These are phyloP conservation scores for Tephrocybe sp. DNA, from an alignment of 768 basidiomycete genomes.

Conservation along the genomic window DNA sequence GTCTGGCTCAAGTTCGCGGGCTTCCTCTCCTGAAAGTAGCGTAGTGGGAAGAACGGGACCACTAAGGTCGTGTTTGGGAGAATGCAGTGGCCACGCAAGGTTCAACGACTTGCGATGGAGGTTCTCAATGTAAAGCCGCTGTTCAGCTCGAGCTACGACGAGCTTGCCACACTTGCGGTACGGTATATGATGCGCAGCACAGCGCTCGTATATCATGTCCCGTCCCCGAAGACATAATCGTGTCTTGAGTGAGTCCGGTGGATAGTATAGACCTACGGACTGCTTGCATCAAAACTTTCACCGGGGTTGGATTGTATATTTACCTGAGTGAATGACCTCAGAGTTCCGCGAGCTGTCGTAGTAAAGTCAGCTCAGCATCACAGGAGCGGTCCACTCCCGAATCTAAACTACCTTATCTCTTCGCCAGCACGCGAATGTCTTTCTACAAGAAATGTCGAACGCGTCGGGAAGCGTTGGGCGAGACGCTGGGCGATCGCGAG, in stretches of 20 bases:
- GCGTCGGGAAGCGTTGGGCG: slow-evolving; percentile 57
- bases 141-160: slow-evolving; percentile 73
- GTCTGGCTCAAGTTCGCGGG: slow-evolving; percentile 78
- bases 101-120: slow-evolving; percentile 63
- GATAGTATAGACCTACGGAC: slow-evolving; percentile 77
- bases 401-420: slow-evolving; percentile 71
- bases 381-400: background rate
- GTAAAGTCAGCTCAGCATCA: background rate
- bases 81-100: slow-evolving; percentile 51
- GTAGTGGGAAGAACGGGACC: slow-evolving; percentile 55
- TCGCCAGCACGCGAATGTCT: slow-evolving; percentile 73
- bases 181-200: slow-evolving; percentile 60
- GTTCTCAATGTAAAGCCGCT: slow-evolving; percentile 67
- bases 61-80: slow-evolving; percentile 20
- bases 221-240: slow-evolving; percentile 84
- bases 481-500: slow-evolving; percentile 83
- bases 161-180: slow-evolving; percentile 83
- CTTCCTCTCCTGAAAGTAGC: slow-evolving; percentile 68
- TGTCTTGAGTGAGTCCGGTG: slow-evolving; percentile 80
- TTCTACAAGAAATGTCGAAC: slow-evolving; percentile 82
- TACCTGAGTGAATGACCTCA: slow-evolving; percentile 92
- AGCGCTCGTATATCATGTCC: slow-evolving; percentile 78
- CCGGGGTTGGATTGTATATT: slow-evolving; percentile 2
- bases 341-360: slow-evolving; percentile 81
- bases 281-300: background rate